Conservation (phyloP, 805 yeast species). For the Barnettozyma salicaria region DNA sequence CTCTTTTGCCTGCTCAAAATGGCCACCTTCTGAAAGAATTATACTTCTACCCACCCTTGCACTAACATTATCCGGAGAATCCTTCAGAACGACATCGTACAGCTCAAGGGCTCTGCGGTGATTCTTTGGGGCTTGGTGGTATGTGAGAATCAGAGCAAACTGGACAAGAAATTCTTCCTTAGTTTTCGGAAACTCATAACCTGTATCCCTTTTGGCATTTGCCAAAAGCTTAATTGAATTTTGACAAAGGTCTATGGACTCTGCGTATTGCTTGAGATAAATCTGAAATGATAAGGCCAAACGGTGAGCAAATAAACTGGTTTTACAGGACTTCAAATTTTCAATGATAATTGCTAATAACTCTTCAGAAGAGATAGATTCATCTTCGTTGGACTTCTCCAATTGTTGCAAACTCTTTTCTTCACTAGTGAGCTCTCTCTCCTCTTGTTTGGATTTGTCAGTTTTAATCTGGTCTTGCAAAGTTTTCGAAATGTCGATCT, state of each 20-base stretch:
- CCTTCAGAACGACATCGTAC: conserved; percentile 54
- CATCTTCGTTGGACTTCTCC: conserved; percentile 21
- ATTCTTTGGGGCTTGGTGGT: conserved; percentile 87
- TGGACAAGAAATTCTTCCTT: conserved; percentile 55
- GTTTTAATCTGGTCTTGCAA: conserved; percentile 12
- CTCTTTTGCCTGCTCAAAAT: conserved; percentile 46
- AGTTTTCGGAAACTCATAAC: conserved; percentile 44
- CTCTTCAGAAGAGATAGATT: conserved; percentile 40
- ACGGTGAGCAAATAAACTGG: conserved; percentile 56
- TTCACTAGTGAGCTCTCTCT: conserved; percentile 19
- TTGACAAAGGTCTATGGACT: conserved; percentile 54
- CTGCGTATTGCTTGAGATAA: conserved; percentile 54
- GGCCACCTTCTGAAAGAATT: conserved; percentile 61
- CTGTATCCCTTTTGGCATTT: conserved; percentile 39
- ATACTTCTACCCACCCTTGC: conserved; percentile 82
- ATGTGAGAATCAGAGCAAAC: conserved; percentile 72
- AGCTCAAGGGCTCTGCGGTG: conserved; percentile 65
- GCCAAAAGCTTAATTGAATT: conserved; percentile 54
- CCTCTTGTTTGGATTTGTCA: conserved; percentile 11
- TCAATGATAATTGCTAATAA: conserved; percentile 44
- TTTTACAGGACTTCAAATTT: conserved; percentile 41
- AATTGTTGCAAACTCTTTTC: conserved; percentile 23
- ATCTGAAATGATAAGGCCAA: conserved; percentile 57
- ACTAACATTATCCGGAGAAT: conserved; percentile 40
- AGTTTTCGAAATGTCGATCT: conserved; percentile 17